Base-by-base conservation (phyloP, 2,329 filamentous ascomycete species). In the Phaeosphaeriaceae sp. region DNA sequence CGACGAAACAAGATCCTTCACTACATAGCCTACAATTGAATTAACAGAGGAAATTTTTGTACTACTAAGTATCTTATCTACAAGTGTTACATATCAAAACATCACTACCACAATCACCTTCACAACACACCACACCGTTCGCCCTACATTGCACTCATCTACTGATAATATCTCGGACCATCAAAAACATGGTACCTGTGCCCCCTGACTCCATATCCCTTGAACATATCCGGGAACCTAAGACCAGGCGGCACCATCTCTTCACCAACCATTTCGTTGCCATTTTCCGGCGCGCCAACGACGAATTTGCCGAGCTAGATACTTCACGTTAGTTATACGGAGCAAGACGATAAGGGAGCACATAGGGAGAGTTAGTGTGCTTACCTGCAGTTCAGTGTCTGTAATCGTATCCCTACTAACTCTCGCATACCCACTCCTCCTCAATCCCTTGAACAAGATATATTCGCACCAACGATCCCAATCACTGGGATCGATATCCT, bases 401-500 rank as follows among this genome's bases (percentile, higher is more conserved):
- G 94, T 99, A 62, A 99, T 97, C 1, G 90, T 95, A 62, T 87
- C 87, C 63, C 94, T 83, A 64, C 88, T 93, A 43, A 99, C 87
- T 45, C 94, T 81, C 3, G 94, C 94, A 71, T 99, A 99, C 1
- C 91, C 93, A 0, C 89, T 87, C 54, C 93, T 83, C 74, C 87
- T 87, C 54, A 99, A 76, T 11, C 87, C 87, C 80, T 97, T 97
- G 81, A 91, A 99, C 20, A 99, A 78, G 59, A 99, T 97, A 74
- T 99, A 99, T 78, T 99, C 93, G 78, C 94, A 99, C 94, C 94
- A 99, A 46, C 94, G 82, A 73, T 99, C 94, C 92, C 92, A 96
- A 72, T 99, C 94, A 3, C 81, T 87, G 0, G 87, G 84, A 67
- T 99, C 94, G 41, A 99, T 94, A 67, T 99, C 94, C 66, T 90